Conservation (phyloP, 108 stramenopile genomes). For the Hondaea fermentalgiana region DNA sequence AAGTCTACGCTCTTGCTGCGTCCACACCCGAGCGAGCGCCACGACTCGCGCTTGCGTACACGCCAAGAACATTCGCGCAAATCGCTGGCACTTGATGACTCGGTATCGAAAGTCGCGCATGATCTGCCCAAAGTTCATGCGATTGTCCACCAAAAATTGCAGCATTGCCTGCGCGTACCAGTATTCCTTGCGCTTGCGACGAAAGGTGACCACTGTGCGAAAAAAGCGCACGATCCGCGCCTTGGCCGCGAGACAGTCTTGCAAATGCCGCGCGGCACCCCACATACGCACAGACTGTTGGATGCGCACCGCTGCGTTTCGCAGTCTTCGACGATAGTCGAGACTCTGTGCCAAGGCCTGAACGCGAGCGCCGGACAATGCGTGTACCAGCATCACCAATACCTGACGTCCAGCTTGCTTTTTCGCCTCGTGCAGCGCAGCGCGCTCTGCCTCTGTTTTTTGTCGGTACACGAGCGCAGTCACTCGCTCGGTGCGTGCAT, state of each 20-base stretch:
- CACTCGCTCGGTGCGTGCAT: not conserved
- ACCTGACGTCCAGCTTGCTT: not conserved
- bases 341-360: not conserved
- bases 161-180: not conserved
- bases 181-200: not conserved
- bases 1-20: not conserved
- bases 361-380: not conserved
- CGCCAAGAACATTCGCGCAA: not conserved
- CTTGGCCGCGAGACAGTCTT: not conserved
- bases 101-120: not conserved
- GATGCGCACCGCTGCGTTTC: not conserved
- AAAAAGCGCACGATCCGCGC: not conserved
- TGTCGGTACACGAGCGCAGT: not conserved
- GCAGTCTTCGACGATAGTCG: not conserved
- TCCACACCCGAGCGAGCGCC: not conserved
- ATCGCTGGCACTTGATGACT: constrained; percentile 2
- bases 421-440: not conserved
- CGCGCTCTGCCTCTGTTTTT: not conserved
- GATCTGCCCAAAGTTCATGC: not conserved
- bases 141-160: not conserved
- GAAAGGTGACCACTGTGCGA: not conserved
- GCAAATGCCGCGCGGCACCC: not conserved
- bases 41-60: not conserved
- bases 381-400: not conserved
- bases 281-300: not conserved